Evolutionary conservation across 768 basidiomycete species (phyloP), one percentile per base, ranked within the genome.

Genomic region (Pleurotus cornucopiae): DNA sequence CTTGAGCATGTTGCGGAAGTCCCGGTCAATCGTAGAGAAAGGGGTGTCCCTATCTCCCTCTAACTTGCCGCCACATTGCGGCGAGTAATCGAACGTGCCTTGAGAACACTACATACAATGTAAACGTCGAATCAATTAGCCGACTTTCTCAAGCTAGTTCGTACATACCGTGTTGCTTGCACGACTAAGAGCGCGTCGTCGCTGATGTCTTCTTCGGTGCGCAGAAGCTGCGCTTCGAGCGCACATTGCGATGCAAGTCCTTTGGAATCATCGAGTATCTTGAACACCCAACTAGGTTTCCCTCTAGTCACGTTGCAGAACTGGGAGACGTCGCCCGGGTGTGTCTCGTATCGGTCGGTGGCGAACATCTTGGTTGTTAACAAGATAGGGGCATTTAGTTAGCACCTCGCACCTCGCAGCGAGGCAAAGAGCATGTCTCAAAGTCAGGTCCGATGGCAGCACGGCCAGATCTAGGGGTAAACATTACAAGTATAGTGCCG

Each of bases 281-380:
- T 49, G 55, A 56, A 56, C 16, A 37, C 21, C 55, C 55, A 56
- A 14, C 47, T 20, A 14, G 20, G 7, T 23, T 56, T 56, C 12
- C 14, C 30, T 47, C 55, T 46, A 12, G 51, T 45, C 11, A 45
- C 55, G 14, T 56, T 45, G 23, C 46, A 48, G 34, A 56, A 56
- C 6, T 43, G 6, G 6, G 6, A 30, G 30, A 34, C 30, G 30
- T 11, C 30, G 30, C 9, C 30, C 1, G 30, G 30, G 30, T 34
- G 30, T 34, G 30, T 34, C 30, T 11, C 6, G 30, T 34, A 34
- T 34, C 30, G 30, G 7, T 34, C 30, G 30, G 30, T 34, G 30
- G 30, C 2, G 30, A 34, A 11, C 30, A 34, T 34, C 26, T 30
- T 7, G 30, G 30, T 34, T 34, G 30, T 34, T 34, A 34, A 3